Evolutionary conservation across 2,329 filamentous ascomycete species (phyloP).

Genomic region (Neonectria punicea): DNA sequence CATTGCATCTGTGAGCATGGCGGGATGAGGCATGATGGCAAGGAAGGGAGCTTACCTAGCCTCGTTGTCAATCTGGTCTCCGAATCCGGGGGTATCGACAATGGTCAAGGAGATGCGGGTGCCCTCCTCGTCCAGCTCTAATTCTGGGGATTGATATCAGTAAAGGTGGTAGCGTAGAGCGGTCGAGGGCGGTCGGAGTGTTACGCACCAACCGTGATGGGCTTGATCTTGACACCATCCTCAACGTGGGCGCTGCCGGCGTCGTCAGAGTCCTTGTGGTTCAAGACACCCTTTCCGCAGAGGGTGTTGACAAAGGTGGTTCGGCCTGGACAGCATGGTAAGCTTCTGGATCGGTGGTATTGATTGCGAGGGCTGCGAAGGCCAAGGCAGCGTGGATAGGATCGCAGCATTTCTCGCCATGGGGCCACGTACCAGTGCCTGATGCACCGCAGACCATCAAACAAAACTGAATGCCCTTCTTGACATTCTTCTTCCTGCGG

Average conservation of each 20-base stretch:
- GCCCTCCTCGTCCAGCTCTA: conserved; percentile 97
- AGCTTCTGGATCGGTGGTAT: conserved; percentile 30
- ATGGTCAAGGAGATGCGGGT: conserved; percentile 98
- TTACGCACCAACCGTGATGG: conserved; percentile 87
- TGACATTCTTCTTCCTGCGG: conserved; percentile 99
- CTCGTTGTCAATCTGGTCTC: conserved; percentile 99
- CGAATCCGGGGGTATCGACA: conserved; percentile 97
- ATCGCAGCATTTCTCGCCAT: conserved; percentile 27
- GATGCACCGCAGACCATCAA: conserved; percentile 99
- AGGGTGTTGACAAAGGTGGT: conserved; percentile 99
- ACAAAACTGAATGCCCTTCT: conserved; percentile 99
- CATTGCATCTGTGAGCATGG: conserved; percentile 21
- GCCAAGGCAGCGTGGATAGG: conserved; percentile 22
- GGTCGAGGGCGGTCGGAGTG: neutral
- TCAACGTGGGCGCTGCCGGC: conserved; percentile 88
- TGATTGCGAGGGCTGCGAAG: conserved; percentile 4
- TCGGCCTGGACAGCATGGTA: conserved; percentile 70
- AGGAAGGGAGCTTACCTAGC: conserved; percentile 72
- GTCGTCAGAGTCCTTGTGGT: conserved; percentile 94
- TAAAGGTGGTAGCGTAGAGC: conserved; percentile 35
- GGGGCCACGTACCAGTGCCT: conserved; percentile 81
- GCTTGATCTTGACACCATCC: conserved; percentile 98
- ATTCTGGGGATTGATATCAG: conserved; percentile 65
- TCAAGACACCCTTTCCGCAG: conserved; percentile 91
- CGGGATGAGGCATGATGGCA: neutral